Conservation (phyloP, 1,139 yeast species). For the Diutina sp. region DNA sequence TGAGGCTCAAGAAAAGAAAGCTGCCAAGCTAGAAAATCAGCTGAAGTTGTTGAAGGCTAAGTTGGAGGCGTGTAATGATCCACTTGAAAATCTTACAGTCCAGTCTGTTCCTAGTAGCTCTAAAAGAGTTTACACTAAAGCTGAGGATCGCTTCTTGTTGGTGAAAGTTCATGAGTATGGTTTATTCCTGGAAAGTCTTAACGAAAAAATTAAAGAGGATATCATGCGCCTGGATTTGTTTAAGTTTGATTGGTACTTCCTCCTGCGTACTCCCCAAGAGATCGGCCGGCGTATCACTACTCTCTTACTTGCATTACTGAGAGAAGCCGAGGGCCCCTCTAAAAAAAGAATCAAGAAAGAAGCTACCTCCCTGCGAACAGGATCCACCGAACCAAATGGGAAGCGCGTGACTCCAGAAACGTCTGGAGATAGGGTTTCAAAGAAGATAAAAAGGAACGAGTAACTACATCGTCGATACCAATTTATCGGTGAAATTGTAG, state of each 20-base stretch:
- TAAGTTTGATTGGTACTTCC: slow-evolving; percentile 81
- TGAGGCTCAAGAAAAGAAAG: slow-evolving; percentile 77
- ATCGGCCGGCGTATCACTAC: slow-evolving; percentile 75
- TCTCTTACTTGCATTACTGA: slow-evolving; percentile 59
- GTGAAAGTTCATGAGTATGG: slow-evolving; percentile 70
- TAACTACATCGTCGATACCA: slow-evolving; percentile 2
- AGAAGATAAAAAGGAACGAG: background rate
- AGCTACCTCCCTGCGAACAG: slow-evolving; percentile 10
- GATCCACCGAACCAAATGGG: slow-evolving; percentile 7
- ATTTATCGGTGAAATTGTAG: background rate
- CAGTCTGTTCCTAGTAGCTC: slow-evolving; percentile 92
- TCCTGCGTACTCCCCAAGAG: slow-evolving; percentile 77
- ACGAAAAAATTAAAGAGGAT: slow-evolving; percentile 68
- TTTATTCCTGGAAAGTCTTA: slow-evolving; percentile 52
- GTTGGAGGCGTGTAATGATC: slow-evolving; percentile 50
- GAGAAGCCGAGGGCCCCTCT: slow-evolving; percentile 40
- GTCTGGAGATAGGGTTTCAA: background rate
- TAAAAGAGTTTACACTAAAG: slow-evolving; percentile 67
- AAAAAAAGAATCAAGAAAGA: slow-evolving; percentile 16
- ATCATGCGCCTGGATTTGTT: slow-evolving; percentile 63
- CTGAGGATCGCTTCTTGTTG: slow-evolving; percentile 77
- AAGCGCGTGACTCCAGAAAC: slow-evolving; percentile 6
- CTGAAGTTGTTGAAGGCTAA: slow-evolving; percentile 53
- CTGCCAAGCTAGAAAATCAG: slow-evolving; percentile 51
- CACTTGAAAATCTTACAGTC: slow-evolving; percentile 63